Percentiles rank a stretch among this genome's conserved stretches.
Evolutionary conservation across 495 filamentous ascomycete genomes (phyloP).

Genomic region (Hyaloscypha bicolor): DNA sequence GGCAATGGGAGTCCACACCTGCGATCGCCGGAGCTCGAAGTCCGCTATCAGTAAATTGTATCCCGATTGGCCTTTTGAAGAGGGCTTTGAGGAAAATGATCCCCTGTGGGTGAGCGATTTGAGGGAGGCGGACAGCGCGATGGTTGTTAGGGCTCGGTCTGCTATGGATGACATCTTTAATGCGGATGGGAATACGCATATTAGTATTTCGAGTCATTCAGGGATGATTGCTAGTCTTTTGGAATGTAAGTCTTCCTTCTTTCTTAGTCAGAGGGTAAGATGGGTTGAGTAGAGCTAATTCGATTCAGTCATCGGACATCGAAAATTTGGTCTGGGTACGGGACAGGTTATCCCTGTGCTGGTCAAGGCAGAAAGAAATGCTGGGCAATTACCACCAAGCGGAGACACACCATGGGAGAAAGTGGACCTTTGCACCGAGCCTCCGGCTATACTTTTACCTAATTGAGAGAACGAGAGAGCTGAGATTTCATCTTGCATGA

Average conservation of each 20-base stretch:
- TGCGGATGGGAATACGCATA: slow-evolving; percentile 58
- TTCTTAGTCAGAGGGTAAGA: not conserved
- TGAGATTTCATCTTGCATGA: no score
- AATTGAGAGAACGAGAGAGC: not conserved
- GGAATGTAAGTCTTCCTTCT: slow-evolving; percentile 38
- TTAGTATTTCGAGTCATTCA: slow-evolving; percentile 70
- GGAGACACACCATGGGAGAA: slow-evolving; percentile 12
- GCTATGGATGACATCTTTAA: slow-evolving; percentile 67
- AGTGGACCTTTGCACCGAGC: slow-evolving; percentile 10
- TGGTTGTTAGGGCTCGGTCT: slow-evolving; percentile 54
- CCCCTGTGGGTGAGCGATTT: slow-evolving; percentile 58
- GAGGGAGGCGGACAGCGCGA: slow-evolving; percentile 55
- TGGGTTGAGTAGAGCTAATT: not conserved
- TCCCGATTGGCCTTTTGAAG: slow-evolving; percentile 63
- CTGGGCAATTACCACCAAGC: slow-evolving; percentile 7
- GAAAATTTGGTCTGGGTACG: slow-evolving; percentile 60
- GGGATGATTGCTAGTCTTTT: slow-evolving; percentile 64
- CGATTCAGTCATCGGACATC: slow-evolving; percentile 55
- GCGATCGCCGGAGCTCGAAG: slow-evolving; percentile 66
- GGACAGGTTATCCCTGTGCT: slow-evolving; percentile 73
- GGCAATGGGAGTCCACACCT: slow-evolving; percentile 74
- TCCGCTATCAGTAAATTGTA: slow-evolving; percentile 58
- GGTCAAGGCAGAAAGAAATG: slow-evolving; percentile 49
- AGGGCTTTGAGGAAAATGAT: slow-evolving; percentile 64
- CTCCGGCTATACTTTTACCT: not conserved